Conservation (phyloP, 2,329 filamentous ascomycete genomes). For the Colletotrichum australisinense region DNA sequence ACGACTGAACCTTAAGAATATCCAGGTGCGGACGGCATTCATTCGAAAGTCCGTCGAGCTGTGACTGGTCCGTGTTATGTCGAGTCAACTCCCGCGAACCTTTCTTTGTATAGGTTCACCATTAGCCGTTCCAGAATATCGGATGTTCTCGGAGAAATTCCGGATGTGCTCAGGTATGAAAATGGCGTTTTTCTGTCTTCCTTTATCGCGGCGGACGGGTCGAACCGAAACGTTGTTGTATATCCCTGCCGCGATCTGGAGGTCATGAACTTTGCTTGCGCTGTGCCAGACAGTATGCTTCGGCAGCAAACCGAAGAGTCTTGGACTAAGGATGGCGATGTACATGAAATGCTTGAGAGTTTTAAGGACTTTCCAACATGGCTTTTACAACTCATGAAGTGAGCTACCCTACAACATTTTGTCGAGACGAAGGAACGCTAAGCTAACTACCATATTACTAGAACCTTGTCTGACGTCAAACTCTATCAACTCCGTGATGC, state of each 20-base stretch:
- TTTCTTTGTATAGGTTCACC: background rate
- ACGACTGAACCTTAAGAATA: background rate
- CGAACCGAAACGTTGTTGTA: background rate
- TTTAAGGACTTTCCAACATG: constrained; percentile 8
- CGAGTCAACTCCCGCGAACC: background rate
- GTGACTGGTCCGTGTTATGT: background rate
- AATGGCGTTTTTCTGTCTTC: background rate
- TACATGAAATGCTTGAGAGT: background rate
- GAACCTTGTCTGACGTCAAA: background rate
- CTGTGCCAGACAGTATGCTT: background rate
- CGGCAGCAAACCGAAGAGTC: background rate
- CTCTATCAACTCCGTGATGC: background rate
- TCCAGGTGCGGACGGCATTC: constrained; percentile 2
- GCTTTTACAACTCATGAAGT: background rate
- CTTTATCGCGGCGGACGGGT: background rate
- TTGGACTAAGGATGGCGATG: background rate
- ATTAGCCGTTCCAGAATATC: background rate
- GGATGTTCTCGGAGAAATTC: background rate
- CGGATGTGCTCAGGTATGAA: background rate
- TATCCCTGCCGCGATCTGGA: background rate
- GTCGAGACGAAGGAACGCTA: too few species aligned
- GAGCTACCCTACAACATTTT: background rate
- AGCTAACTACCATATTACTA: background rate
- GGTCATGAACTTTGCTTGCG: constrained; percentile 3
- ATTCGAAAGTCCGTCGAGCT: background rate